phyloP scores from a whole-genome alignment of 1,284 basidiomycete genomes.

The Bjerkandera adusta region DNA sequence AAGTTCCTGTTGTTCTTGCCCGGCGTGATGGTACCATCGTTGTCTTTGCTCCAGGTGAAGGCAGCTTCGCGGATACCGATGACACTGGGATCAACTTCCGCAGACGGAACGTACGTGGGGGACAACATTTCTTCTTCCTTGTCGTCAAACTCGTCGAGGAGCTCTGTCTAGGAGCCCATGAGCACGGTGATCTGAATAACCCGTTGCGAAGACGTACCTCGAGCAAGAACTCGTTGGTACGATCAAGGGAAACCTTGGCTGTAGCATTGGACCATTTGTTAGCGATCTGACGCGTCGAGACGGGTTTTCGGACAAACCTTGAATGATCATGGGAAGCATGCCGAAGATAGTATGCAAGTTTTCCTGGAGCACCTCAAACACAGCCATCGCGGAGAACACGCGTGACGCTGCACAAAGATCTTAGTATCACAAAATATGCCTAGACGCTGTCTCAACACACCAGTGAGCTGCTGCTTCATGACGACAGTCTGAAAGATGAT shows the following conservation, averaged over 20 bases:
- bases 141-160: constrained; percentile 45
- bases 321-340: constrained; percentile 25
- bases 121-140: constrained; percentile 18
- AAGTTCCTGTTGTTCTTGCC: constrained; percentile 37
- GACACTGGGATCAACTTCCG: constrained; percentile 21
- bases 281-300: too few species aligned
- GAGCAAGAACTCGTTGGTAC: constrained; percentile 44
- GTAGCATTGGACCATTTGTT: constrained; percentile 27
- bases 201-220: constrained; percentile 30
- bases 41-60: constrained; percentile 39
- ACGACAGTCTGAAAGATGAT: constrained; percentile 25
- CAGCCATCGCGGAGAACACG: constrained; percentile 35
- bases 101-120: constrained; percentile 12
- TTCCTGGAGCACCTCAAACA: constrained; percentile 35
- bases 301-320: constrained; percentile 16
- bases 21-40: constrained; percentile 26
- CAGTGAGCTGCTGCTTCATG: constrained; percentile 28
- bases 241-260: constrained; percentile 47
- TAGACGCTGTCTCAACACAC: constrained; percentile 15
- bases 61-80: constrained; percentile 42
- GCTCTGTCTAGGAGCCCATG: constrained; percentile 38
- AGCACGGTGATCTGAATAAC: neutral
- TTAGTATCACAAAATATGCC: constrained; percentile 19
- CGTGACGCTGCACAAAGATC: constrained; percentile 23
- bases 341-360: constrained; percentile 32